These are phyloP conservation scores for Porcisia hertigi DNA, from an alignment of 208 protist species.

Conservation along the genomic window DNA sequence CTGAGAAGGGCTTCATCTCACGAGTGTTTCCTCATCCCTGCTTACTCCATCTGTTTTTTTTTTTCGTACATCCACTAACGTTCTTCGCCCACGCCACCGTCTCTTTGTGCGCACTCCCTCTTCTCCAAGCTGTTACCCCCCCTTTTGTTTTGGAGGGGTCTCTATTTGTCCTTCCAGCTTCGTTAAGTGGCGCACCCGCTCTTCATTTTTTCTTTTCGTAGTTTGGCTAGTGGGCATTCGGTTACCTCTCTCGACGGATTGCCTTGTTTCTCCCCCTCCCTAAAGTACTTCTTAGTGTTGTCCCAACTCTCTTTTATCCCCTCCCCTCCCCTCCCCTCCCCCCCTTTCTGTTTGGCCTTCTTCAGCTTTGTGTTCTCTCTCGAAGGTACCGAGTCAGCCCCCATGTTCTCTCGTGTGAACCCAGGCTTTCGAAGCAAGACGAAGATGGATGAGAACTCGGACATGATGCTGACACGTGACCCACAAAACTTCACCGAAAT, in stretches of 20 bases:
- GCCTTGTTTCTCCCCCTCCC: too few species aligned
- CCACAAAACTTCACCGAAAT: slow-evolving; percentile 47
- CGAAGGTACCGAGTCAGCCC: not conserved
- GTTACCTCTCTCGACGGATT: too few species aligned
- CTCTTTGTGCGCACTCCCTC: too few species aligned
- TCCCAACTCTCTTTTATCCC: not conserved
- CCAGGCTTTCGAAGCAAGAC: not conserved
- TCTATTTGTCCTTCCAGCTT: too few species aligned
- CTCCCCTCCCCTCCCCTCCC: not conserved
- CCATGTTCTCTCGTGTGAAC: not conserved
- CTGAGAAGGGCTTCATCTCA: not conserved
- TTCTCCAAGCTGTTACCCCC: too few species aligned
- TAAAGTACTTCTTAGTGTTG: not conserved
- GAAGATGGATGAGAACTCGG: not conserved
- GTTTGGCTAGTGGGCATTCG: too few species aligned
- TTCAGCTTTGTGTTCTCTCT: not conserved
- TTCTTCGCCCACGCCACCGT: too few species aligned
- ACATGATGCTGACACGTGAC: slow-evolving; percentile 31
- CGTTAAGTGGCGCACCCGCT: too few species aligned
- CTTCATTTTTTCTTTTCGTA: too few species aligned
- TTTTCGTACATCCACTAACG: not conserved
- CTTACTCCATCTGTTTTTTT: not conserved
- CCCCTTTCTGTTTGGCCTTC: not conserved
- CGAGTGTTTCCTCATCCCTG: not conserved
- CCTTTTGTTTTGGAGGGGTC: too few species aligned